A percentile compares a stretch with the other conserved stretches of the same genome.
Evolutionary conservation across 768 basidiomycete species (phyloP).

Genomic region (Leccinellum rugosiceps): DNA sequence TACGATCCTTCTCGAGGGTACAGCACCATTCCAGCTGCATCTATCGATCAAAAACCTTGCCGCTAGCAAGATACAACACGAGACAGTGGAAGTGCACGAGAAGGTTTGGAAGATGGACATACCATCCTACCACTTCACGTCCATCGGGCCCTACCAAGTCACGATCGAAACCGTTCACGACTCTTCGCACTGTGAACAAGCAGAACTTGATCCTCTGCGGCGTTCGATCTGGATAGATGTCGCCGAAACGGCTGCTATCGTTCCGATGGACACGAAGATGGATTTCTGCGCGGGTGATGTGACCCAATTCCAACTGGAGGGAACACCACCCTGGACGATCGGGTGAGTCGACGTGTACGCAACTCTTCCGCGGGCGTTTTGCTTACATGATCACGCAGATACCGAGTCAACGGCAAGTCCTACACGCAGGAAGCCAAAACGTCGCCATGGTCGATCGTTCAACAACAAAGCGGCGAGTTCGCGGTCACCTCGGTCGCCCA

Average conservation of each 20-base stretch:
- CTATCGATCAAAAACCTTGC: slow-evolving; percentile 76
- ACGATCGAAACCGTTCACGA: slow-evolving; percentile 78
- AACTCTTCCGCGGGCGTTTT: neutral
- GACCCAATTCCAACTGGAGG: slow-evolving; percentile 90
- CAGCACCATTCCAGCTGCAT: slow-evolving; percentile 79
- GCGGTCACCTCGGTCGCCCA: slow-evolving; percentile 86
- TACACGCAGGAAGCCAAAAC: slow-evolving; percentile 71
- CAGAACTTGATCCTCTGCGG: slow-evolving; percentile 55
- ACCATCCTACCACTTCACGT: slow-evolving; percentile 68
- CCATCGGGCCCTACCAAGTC: slow-evolving; percentile 79
- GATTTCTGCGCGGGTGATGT: slow-evolving; percentile 91
- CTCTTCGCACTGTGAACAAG: slow-evolving; percentile 77
- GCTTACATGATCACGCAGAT: slow-evolving; percentile 43
- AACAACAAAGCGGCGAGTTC: slow-evolving; percentile 81
- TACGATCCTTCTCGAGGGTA: slow-evolving; percentile 69
- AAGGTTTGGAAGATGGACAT: slow-evolving; percentile 69
- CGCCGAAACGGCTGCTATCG: slow-evolving; percentile 92
- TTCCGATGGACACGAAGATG: slow-evolving; percentile 72
- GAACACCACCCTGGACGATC: slow-evolving; percentile 89
- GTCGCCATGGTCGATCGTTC: slow-evolving; percentile 82
- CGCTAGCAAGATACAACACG: slow-evolving; percentile 58
- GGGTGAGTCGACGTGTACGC: slow-evolving; percentile 45
- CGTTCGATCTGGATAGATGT: slow-evolving; percentile 84
- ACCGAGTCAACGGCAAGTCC: slow-evolving; percentile 73
- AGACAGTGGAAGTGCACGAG: slow-evolving; percentile 49